Evolutionary conservation across 1,284 basidiomycete species (phyloP).

Genomic region (Cryptococcus deneoformans): DNA sequence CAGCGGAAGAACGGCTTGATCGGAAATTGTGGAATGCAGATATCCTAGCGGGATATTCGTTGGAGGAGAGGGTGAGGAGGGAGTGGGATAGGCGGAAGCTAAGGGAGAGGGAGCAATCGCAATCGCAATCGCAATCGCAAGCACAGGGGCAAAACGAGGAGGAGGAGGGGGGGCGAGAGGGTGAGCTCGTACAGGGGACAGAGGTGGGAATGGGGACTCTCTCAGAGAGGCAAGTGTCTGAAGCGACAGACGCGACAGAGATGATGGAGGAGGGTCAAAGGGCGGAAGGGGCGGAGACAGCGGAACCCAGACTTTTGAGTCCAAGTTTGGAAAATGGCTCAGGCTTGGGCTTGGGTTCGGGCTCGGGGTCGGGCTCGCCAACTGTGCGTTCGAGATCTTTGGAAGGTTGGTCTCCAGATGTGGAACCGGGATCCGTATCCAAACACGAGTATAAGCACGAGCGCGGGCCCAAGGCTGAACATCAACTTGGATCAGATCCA

Average conservation of each 20-base stretch:
- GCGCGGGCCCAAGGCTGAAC: not conserved
- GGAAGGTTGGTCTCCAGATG: no score
- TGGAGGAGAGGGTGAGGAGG: conserved; percentile 38
- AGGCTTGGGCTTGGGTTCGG: no score
- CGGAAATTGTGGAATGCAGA: conserved; percentile 43
- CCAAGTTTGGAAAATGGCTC: no score
- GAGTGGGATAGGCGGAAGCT: conserved; percentile 24
- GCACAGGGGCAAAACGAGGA: not conserved
- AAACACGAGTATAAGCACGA: no score
- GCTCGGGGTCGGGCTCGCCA: no score
- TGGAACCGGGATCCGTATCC: no score
- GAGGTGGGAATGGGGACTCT: not conserved
- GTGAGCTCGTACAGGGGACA: not conserved
- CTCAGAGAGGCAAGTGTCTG: no score
- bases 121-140: not conserved
- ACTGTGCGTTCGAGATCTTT: no score
- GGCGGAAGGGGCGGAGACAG: not conserved
- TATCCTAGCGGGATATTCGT: conserved; percentile 38
- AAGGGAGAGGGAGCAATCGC: conserved; percentile 3
- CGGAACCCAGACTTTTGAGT: not conserved
- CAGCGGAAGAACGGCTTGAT: conserved; percentile 30
- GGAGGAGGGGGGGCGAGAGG: not conserved
- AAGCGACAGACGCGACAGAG: no score
- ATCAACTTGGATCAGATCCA: not conserved
- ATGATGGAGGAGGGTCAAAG: not conserved